phyloP scores from a whole-genome alignment of 768 basidiomycete species.

The Coprinopsis marcescibilis region DNA sequence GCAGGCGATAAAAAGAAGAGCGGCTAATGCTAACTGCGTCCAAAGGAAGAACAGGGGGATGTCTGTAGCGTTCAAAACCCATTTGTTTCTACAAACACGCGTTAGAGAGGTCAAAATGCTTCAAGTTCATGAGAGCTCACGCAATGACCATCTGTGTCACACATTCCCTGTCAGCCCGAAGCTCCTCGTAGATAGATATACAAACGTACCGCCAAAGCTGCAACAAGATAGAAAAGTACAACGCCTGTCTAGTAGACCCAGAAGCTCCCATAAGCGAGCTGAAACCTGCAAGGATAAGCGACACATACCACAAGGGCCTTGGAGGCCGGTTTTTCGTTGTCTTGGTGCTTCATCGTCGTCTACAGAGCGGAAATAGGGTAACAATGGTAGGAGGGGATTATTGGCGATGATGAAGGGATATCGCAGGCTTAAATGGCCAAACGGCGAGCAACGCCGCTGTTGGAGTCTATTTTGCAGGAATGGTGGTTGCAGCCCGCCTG shows the following conservation, averaged over 20 bases:
- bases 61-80: slow-evolving; percentile 73
- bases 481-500: too few species aligned
- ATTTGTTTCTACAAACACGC: slow-evolving; percentile 65
- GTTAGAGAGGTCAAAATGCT: slow-evolving; percentile 5
- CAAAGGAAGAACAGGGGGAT: slow-evolving; percentile 86
- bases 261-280: not conserved
- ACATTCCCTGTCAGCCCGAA: slow-evolving; percentile 3
- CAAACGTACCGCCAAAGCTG: slow-evolving; percentile 72
- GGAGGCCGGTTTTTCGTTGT: slow-evolving; percentile 28
- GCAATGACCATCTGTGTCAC: slow-evolving; percentile 98
- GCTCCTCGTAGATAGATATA: not conserved
- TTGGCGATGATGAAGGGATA: too few species aligned
- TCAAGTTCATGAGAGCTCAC: slow-evolving; percentile 31
- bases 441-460: too few species aligned
- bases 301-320: slow-evolving; percentile 40
- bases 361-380: too few species aligned
- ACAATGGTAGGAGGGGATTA: too few species aligned
- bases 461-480: too few species aligned
- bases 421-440: too few species aligned
- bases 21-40: slow-evolving; percentile 74
- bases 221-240: slow-evolving; percentile 83
- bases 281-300: slow-evolving; percentile 2
- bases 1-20: slow-evolving; percentile 63
- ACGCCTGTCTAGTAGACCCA: slow-evolving; percentile 55
- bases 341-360: too few species aligned